Conservation (phyloP, 139 green algal genomes). For the Micractinium sp. region DNA sequence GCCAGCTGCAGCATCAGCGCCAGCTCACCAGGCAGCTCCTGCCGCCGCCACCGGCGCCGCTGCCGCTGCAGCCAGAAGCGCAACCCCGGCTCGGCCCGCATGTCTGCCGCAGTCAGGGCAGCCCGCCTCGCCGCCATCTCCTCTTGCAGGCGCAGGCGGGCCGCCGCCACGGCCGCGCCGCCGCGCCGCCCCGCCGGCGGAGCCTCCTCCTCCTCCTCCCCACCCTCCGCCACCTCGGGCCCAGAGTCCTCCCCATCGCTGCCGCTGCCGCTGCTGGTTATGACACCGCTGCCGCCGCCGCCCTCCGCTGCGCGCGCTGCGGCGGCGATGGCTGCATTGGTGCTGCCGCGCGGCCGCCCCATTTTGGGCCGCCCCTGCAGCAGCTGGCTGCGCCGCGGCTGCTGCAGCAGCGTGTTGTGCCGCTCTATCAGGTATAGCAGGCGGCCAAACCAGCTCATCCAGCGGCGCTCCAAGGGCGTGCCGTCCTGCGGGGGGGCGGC, state of each 20-base stretch:
- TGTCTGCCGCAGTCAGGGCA: conserved; percentile 17
- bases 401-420: conserved; percentile 24
- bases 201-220: conserved; percentile 1
- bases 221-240: not conserved
- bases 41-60: conserved; percentile 54
- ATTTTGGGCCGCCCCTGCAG: conserved; percentile 11
- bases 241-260: not conserved
- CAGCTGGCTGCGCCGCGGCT: not conserved
- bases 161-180: not conserved
- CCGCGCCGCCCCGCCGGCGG: not conserved
- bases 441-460: conserved; percentile 53
- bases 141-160: conserved; percentile 25
- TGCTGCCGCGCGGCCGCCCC: not conserved
- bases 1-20: conserved; percentile 56
- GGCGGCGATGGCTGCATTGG: not conserved
- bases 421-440: conserved; percentile 61
- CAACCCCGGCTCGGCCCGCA: conserved; percentile 43
- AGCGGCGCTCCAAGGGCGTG: conserved; percentile 21
- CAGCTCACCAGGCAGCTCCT: conserved; percentile 42
- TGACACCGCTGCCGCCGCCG: not conserved
- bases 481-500: conserved; percentile 25
- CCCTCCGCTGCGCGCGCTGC: not conserved
- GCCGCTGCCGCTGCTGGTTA: not conserved
- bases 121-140: conserved; percentile 37
- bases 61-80: conserved; percentile 61